These are phyloP conservation scores for Leccinum imitatum DNA, from an alignment of 768 basidiomycete species.

Conservation along the genomic window DNA sequence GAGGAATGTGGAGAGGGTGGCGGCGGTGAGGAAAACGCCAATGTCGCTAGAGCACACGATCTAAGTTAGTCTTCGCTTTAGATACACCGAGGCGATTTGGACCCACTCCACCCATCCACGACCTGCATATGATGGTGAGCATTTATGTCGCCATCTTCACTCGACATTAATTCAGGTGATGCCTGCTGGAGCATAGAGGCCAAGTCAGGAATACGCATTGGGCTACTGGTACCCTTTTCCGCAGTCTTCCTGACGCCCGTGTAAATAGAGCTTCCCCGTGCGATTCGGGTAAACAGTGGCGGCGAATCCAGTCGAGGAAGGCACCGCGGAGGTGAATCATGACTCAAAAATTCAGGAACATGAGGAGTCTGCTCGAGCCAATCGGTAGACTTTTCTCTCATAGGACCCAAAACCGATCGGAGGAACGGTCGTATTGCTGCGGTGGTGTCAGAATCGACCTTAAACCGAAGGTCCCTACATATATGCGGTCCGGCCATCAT, in stretches of 20 bases:
- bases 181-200: slow-evolving; percentile 24
- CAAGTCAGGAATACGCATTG: slow-evolving; percentile 27
- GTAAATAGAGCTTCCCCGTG: slow-evolving; percentile 2
- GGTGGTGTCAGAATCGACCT: slow-evolving; percentile 28
- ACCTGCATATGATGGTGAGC: slow-evolving; percentile 49
- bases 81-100: slow-evolving; percentile 3
- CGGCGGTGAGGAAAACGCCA: slow-evolving; percentile 43
- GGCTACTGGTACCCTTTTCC: slow-evolving; percentile 6
- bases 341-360: slow-evolving; percentile 32
- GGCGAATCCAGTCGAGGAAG: slow-evolving; percentile 34
- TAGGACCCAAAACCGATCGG: slow-evolving; percentile 21
- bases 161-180: slow-evolving; percentile 30
- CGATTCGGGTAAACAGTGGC: slow-evolving; percentile 46
- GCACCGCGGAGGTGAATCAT: slow-evolving; percentile 27
- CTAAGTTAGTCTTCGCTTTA: slow-evolving; percentile 5
- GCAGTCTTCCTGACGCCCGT: background rate
- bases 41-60: slow-evolving; percentile 20
- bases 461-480: slow-evolving; percentile 34
- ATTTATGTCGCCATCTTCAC: slow-evolving; percentile 45
- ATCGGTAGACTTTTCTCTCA: slow-evolving; percentile 13
- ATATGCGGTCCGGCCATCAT: background rate
- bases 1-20: slow-evolving; percentile 37
- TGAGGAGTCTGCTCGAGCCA: slow-evolving; percentile 14
- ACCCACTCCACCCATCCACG: slow-evolving; percentile 67
- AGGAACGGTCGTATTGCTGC: slow-evolving; percentile 28